Evolutionary conservation across 78 protist genomes (phyloP), one percentile per base, ranked within the genome.

Genomic region (Protostelium mycophagum): DNA sequence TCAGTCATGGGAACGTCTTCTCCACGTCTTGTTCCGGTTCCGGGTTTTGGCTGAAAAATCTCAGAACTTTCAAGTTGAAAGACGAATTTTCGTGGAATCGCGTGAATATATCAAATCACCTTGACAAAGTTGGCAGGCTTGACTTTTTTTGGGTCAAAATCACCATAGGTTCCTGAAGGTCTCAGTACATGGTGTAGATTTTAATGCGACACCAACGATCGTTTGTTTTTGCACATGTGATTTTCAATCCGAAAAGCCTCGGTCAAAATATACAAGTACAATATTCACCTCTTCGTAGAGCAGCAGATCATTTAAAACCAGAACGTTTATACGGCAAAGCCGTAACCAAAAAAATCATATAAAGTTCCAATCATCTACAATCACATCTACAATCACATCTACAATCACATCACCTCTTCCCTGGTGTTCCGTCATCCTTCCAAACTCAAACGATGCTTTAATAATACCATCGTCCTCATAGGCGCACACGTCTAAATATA

Each of bases 351-450:
- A n/a, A n/a, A n/a, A n/a, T n/a, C n/a, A n/a, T n/a, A n/a, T n/a
- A n/a, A n/a, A n/a, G n/a, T n/a, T n/a, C n/a, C n/a, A n/a, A n/a
- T n/a, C n/a, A n/a, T n/a, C n/a, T n/a, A n/a, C n/a, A n/a, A n/a
- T n/a, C n/a, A n/a, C n/a, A n/a, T n/a, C n/a, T n/a, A n/a, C n/a
- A n/a, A n/a, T n/a, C n/a, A n/a, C n/a, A n/a, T n/a, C n/a, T n/a
- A n/a, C n/a, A n/a, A n/a, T n/a, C n/a, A n/a, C n/a, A n/a, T 51
- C 73, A 51, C 73, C 73, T 51, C 73, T 51, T 51, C 73, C 73
- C 73, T 51, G 31, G 73, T 51, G 73, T 51, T 51, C 73, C 16
- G 5, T 51, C 73, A 51, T 51, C 73, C 73, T 51, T 25, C 73
- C 73, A 51, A 51, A 51, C 16, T 51, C 73, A 51, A 51, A 51